Evolutionary conservation across 129 eudicot species (phyloP).

Genomic region (Flaveria linearis): DNA sequence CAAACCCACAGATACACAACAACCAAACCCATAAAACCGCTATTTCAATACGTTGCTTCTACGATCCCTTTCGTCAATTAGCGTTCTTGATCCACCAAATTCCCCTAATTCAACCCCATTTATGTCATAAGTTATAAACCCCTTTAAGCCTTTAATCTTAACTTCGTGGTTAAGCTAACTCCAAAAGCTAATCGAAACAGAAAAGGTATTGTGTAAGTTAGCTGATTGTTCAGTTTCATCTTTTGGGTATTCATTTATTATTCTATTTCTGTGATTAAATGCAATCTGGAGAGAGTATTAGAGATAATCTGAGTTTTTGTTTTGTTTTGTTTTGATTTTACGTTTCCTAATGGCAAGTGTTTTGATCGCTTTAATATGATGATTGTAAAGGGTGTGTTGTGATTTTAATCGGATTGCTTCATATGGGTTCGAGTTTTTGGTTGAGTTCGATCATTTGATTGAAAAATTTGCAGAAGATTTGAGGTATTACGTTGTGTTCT

Average conservation of each 20-base stretch:
- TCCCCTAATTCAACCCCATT: constrained; percentile 23
- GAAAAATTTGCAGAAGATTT: constrained; percentile 4
- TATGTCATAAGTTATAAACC: neutral
- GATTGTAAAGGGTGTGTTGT: constrained; percentile 4
- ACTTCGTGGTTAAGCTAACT: constrained; percentile 30
- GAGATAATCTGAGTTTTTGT: neutral
- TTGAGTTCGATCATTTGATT: constrained; percentile 18
- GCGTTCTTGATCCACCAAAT: constrained; percentile 19
- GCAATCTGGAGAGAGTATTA: neutral
- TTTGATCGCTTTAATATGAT: constrained; percentile 13
- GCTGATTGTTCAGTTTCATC: constrained; percentile 41
- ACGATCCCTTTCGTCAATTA: constrained; percentile 28
- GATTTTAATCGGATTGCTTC: neutral
- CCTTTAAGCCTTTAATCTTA: neutral
- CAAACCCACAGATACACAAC: constrained; percentile 23
- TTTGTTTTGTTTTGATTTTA: neutral
- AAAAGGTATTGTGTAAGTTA: constrained; percentile 34
- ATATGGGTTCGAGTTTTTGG: neutral
- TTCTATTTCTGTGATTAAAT: neutral
- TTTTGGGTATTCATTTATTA: neutral
- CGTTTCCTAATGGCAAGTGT: neutral
- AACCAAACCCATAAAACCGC: constrained; percentile 28
- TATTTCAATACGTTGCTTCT: constrained; percentile 28
- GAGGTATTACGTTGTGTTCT: constrained; percentile 22
- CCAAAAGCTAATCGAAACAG: constrained; percentile 23